Evolutionary conservation across 2,329 filamentous ascomycete species (phyloP).

Genomic region (Celoporthe dispersa): DNA sequence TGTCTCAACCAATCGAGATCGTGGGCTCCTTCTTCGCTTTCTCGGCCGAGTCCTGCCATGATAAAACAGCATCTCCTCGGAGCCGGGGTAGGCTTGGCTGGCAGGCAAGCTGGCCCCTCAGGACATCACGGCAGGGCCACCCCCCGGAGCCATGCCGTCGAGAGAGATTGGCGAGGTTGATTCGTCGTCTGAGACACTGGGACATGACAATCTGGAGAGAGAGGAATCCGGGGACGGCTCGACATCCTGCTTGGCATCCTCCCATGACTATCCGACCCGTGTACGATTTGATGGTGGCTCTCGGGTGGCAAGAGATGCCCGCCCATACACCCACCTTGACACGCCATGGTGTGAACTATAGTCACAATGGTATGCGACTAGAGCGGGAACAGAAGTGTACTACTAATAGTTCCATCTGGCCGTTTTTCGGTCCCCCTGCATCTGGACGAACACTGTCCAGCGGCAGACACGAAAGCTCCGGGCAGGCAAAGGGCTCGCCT

Average conservation of each 20-base stretch:
- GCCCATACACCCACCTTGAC: not conserved
- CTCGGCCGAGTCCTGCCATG: not conserved
- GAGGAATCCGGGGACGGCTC: conserved; percentile 1
- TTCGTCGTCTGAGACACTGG: not conserved
- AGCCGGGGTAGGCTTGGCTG: not conserved
- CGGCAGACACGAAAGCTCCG: not conserved
- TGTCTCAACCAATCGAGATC: conserved; percentile 3
- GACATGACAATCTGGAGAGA: not conserved
- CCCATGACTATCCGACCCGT: too few species aligned
- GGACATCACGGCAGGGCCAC: not conserved
- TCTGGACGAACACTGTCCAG: not conserved
- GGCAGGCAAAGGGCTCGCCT: not conserved
- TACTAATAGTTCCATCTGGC: not conserved
- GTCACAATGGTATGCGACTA: not conserved
- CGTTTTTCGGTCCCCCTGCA: not conserved
- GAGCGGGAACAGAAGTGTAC: not conserved
- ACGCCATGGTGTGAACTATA: not conserved
- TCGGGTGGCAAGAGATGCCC: not conserved
- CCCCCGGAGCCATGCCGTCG: not conserved
- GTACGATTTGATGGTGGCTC: too few species aligned
- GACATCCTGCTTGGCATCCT: too few species aligned
- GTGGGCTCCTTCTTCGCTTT: not conserved
- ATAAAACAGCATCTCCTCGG: not conserved
- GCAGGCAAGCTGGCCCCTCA: not conserved
- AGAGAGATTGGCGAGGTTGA: not conserved